Conservation (phyloP, 345 rosid species). For the Hirschfeldia incana region DNA sequence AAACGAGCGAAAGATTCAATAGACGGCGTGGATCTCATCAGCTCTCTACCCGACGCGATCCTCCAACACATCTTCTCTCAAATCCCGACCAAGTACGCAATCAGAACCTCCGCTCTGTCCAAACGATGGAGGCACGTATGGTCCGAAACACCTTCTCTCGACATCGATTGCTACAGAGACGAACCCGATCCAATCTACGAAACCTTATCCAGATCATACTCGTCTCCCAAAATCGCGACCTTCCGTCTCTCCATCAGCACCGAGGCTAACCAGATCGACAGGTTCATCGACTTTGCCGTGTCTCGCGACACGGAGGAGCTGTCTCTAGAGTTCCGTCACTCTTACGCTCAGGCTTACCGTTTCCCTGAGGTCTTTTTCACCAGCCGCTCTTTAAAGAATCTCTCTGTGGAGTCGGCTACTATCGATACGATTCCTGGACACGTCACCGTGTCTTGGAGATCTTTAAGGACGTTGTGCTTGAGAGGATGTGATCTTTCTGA, state of each 20-base stretch:
- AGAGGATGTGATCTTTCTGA: not conserved
- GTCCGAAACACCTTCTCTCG: not conserved
- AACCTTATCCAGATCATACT: not conserved
- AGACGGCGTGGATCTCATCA: not conserved
- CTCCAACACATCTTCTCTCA: not conserved
- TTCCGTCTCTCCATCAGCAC: not conserved
- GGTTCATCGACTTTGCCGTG: not conserved
- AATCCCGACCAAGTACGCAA: not conserved
- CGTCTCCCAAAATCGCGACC: not conserved
- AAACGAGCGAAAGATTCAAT: not conserved
- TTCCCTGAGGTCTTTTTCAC: not conserved
- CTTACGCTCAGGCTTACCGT: not conserved
- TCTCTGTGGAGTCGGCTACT: not conserved
- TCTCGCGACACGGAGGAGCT: not conserved
- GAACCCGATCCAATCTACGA: not conserved
- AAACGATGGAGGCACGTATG: not conserved
- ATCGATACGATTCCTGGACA: not conserved
- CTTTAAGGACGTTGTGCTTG: not conserved
- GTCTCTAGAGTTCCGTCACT: not conserved
- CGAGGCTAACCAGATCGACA: not conserved
- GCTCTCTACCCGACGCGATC: slow-evolving; percentile 2
- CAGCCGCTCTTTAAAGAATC: not conserved
- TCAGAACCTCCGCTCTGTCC: not conserved
- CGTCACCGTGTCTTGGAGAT: slow-evolving; percentile 12
- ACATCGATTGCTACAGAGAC: not conserved